These are phyloP conservation scores for Kondoa subrosea DNA, from an alignment of 768 basidiomycete species.

Conservation along the genomic window DNA sequence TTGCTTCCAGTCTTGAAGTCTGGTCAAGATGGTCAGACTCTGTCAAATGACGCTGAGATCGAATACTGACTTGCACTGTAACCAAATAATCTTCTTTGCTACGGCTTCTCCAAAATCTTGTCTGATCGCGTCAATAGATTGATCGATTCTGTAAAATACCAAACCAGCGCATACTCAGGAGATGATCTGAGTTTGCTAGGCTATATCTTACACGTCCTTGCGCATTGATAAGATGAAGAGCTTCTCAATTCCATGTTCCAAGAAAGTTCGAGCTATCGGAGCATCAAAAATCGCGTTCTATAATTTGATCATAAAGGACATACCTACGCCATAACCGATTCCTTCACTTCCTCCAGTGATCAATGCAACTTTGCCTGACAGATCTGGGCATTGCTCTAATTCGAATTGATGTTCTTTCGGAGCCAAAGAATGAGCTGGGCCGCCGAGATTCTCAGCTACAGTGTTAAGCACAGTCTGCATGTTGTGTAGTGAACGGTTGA, in stretches of 20 bases:
- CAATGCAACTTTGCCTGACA: slow-evolving; percentile 15
- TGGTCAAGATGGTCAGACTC: neutral
- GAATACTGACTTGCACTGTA: slow-evolving; percentile 5
- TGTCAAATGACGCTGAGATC: neutral
- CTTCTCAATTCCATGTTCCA: slow-evolving; percentile 14
- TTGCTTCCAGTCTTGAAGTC: slow-evolving; percentile 10
- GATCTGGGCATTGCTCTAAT: slow-evolving; percentile 6
- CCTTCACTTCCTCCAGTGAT: slow-evolving; percentile 14
- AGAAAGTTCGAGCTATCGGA: slow-evolving; percentile 13
- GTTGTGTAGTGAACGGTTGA: neutral
- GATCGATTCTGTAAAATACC: too few relatives aligned
- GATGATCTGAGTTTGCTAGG: too few relatives aligned
- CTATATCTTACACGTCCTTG: too few relatives aligned
- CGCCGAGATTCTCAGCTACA: neutral
- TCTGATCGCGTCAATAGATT: slow-evolving; percentile 8
- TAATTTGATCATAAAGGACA: neutral
- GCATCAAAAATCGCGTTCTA: neutral
- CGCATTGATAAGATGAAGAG: slow-evolving; percentile 12
- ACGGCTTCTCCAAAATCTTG: slow-evolving; percentile 16
- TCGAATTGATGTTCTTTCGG: neutral
- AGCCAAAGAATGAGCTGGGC: neutral
- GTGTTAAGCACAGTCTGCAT: neutral
- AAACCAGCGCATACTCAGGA: too few relatives aligned
- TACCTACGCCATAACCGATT: neutral
- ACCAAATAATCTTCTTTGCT: slow-evolving; percentile 14